Conservation (phyloP, 1,139 yeast genomes). For the Suhomyces yuchorum region DNA sequence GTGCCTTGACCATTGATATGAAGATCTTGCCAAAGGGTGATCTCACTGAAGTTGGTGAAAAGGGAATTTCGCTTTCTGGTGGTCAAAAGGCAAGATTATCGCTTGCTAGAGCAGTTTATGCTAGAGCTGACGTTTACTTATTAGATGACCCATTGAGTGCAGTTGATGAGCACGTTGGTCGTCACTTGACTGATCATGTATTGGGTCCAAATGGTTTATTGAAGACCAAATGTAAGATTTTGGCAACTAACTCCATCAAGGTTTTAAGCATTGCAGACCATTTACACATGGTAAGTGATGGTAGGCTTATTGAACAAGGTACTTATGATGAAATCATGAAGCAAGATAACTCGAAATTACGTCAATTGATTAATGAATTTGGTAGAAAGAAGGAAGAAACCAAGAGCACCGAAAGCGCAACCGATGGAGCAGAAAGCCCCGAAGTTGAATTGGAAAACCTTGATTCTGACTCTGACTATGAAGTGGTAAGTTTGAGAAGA, state of each 20-base stretch:
- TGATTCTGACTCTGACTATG: conserved; percentile 25
- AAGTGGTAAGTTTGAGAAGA: conserved; percentile 58
- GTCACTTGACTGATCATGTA: conserved; percentile 76
- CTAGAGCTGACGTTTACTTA: conserved; percentile 88
- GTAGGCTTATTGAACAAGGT: conserved; percentile 80
- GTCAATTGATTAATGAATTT: conserved; percentile 69
- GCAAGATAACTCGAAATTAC: conserved; percentile 56
- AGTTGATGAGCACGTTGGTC: conserved; percentile 93
- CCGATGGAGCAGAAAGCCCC: conserved; percentile 12
- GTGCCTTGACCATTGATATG: conserved; percentile 81
- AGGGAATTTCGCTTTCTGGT: conserved; percentile 94
- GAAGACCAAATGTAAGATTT: conserved; percentile 70
- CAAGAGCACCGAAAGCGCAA: conserved; percentile 14
- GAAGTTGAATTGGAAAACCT: conserved; percentile 13
- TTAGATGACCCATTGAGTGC: conserved; percentile 94
- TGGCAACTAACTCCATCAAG: conserved; percentile 88
- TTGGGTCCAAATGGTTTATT: conserved; percentile 82
- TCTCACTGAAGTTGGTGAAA: conserved; percentile 90
- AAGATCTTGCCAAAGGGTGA: conserved; percentile 85
- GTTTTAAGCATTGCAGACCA: conserved; percentile 79
- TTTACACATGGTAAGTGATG: conserved; percentile 72
- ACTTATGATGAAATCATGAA: conserved; percentile 60
- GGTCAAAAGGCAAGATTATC: conserved; percentile 96
- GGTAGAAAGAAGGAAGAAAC: conserved; percentile 53
- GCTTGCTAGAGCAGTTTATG: conserved; percentile 92